Percentiles rank a stretch among this genome's conserved stretches.
phyloP scores from a whole-genome alignment of 805 yeast species.

The Cyberlindnera bimundalis region DNA sequence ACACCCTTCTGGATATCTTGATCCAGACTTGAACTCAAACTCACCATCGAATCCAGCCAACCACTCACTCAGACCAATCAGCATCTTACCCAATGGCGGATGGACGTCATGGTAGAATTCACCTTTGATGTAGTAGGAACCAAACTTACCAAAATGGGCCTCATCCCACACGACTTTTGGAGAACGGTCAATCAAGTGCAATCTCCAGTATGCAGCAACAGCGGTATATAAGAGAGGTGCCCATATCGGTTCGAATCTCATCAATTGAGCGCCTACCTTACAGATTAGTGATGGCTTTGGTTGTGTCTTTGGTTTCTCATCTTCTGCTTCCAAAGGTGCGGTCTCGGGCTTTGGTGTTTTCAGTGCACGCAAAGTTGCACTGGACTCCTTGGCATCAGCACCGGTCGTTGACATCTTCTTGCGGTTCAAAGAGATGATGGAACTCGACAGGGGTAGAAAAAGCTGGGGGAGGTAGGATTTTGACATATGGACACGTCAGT shows the following conservation, averaged over 20 bases:
- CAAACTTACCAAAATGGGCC: slow-evolving; percentile 87
- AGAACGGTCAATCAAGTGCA: slow-evolving; percentile 54
- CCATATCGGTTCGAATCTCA: slow-evolving; percentile 20
- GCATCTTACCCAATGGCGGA: slow-evolving; percentile 82
- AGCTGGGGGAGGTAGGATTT: background rate
- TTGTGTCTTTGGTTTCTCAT: slow-evolving; percentile 1
- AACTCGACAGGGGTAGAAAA: too few species aligned
- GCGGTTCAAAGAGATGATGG: background rate
- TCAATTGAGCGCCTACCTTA: slow-evolving; percentile 1
- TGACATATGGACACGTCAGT: slow-evolving; percentile 5
- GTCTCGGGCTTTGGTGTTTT: slow-evolving; percentile 2
- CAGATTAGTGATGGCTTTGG: background rate
- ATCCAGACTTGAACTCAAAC: slow-evolving; percentile 72
- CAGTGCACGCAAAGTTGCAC: slow-evolving; percentile 4
- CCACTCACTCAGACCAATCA: slow-evolving; percentile 74
- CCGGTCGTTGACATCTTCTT: slow-evolving; percentile 15
- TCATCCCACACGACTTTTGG: slow-evolving; percentile 81
- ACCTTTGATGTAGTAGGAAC: slow-evolving; percentile 72
- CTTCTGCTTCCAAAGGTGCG: background rate
- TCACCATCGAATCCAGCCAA: slow-evolving; percentile 79
- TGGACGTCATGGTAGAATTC: slow-evolving; percentile 86
- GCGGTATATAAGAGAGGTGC: slow-evolving; percentile 44
- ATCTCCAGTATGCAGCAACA: slow-evolving; percentile 51
- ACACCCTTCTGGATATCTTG: slow-evolving; percentile 54
- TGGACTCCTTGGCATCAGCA: slow-evolving; percentile 7